Evolutionary conservation across 1,139 yeast genomes (phyloP).

Genomic region (Protomyces inouyei): DNA sequence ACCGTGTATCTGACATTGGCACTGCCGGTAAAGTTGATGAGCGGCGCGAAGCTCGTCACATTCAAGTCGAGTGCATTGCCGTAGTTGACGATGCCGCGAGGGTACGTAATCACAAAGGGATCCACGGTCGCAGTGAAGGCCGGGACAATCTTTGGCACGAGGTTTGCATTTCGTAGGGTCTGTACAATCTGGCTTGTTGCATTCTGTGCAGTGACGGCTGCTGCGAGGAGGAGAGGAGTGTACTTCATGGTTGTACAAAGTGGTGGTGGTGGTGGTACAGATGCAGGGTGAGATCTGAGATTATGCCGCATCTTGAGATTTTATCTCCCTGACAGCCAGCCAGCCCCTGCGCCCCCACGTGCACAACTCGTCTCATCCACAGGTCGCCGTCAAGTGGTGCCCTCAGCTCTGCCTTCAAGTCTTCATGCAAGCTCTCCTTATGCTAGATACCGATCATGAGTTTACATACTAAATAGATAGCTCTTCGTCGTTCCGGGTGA

Average conservation of each 20-base stretch:
- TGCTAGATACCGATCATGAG: too few species aligned
- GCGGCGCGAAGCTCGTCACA: constrained; percentile 3
- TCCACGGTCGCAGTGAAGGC: constrained; percentile 15
- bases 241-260: not conserved
- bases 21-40: constrained; percentile 3
- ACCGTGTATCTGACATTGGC: constrained; percentile 2
- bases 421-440: too few species aligned
- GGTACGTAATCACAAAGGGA: constrained; percentile 9
- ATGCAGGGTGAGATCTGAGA: not conserved
- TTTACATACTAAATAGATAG: too few species aligned
- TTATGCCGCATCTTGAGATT: too few species aligned
- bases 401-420: too few species aligned
- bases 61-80: constrained; percentile 3
- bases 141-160: constrained; percentile 8
- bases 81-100: constrained; percentile 19
- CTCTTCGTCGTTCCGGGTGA: too few species aligned
- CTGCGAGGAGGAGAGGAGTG: not conserved
- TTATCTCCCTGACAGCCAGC: too few species aligned
- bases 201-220: constrained; percentile 6
- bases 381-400: too few species aligned
- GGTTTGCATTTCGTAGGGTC: constrained; percentile 2
- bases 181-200: constrained; percentile 6
- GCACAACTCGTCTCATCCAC: too few species aligned
- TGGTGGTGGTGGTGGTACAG: not conserved
- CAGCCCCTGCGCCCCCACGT: too few species aligned